These are phyloP conservation scores for Teunomyces aglyptinius DNA, from an alignment of 805 yeast genomes.

Conservation along the genomic window DNA sequence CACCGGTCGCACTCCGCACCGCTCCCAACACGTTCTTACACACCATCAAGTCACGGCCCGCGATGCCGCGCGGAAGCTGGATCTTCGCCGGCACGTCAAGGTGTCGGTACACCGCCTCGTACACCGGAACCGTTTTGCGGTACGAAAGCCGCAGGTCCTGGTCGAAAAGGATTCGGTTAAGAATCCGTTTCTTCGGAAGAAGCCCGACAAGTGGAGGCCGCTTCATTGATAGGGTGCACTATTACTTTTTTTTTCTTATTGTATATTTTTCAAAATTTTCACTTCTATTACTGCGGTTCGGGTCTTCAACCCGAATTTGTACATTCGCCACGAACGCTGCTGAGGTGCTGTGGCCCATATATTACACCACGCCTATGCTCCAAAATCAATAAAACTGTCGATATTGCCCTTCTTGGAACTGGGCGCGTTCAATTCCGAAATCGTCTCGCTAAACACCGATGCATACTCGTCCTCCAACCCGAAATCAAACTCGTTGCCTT, in stretches of 20 bases:
- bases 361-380: slow-evolving; percentile 5
- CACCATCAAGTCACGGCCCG: slow-evolving; percentile 59
- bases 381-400: slow-evolving; percentile 22
- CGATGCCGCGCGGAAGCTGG: slow-evolving; percentile 45
- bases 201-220: slow-evolving; percentile 28
- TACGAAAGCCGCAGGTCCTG: slow-evolving; percentile 58
- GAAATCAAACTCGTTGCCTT: slow-evolving; percentile 11
- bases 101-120: slow-evolving; percentile 49
- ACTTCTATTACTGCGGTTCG: background rate
- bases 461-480: slow-evolving; percentile 5
- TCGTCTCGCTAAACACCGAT: slow-evolving; percentile 3
- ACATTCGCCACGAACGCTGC: background rate
- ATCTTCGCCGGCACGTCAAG: slow-evolving; percentile 40
- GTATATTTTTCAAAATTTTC: background rate
- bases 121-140: slow-evolving; percentile 52
- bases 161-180: slow-evolving; percentile 65
- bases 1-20: slow-evolving; percentile 58
- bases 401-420: slow-evolving; percentile 15
- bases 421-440: slow-evolving; percentile 3
- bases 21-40: slow-evolving; percentile 67
- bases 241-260: too few relatives aligned
- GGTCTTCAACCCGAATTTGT: background rate
- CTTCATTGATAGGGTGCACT: too few relatives aligned
- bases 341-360: background rate
- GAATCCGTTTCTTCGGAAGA: slow-evolving; percentile 57